Evolutionary conservation across 2,329 filamentous ascomycete genomes (phyloP), one percentile per base, ranked within the genome.

Genomic region (Exophiala bonariae): DNA sequence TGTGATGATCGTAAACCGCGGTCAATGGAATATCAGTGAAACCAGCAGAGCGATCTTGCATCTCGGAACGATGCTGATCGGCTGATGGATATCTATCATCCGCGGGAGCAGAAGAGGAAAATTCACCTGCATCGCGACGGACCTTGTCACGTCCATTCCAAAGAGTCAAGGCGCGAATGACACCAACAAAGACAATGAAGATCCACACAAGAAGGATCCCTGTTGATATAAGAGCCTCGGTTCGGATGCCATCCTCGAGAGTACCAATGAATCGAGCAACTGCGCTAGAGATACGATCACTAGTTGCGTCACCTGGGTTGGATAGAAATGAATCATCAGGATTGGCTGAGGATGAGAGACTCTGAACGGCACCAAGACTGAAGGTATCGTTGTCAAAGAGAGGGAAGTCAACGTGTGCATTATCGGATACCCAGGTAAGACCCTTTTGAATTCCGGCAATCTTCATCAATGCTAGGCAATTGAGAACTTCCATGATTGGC

Each of bases 391-490:
- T 85, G 19, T 81, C 76, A 51, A 97, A 83, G 43, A 80, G 69
- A 0, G 93, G 93, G 59, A 99, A 86, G 50, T 81, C 74, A 59
- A 99, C 79, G 52, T 93, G 81, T 3, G 93, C 89, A 64, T 97
- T 75, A 57, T 97, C 85, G 60, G 87, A 81, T 9, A 96, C 87
- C 92, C 92, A 99, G 1, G 88, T 95, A n/a, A 97, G 77, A 10
- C 87, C 93, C 62, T 87, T 85, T 66, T 97, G 82, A 56, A 99
- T 82, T 17, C 83, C 80, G 57, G 87, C 82, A 54, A 97, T 78
- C 73, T 97, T 97, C 62, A 95, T 77, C 6, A 85, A 82, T 55
- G 97, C 82, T n/a, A 97, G 76, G 63, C 93, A 97, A 63, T 88
- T 80, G 54, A 96, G 78, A 26, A 96, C 82, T 34, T 88, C 85